Base-by-base conservation (phyloP, 2,329 filamentous ascomycete genomes). In the Penicillium sp. region DNA sequence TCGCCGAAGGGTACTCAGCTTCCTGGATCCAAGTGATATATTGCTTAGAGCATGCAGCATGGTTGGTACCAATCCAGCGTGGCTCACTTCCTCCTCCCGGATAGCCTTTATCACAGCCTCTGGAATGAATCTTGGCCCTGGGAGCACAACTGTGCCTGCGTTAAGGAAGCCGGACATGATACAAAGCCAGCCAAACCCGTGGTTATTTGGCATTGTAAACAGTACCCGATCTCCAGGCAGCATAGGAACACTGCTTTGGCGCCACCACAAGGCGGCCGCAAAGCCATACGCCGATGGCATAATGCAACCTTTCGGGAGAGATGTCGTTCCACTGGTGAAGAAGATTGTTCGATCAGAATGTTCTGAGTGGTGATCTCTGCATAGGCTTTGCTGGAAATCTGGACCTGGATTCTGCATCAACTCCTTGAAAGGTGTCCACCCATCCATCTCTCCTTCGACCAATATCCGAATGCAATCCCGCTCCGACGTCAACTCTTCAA, bases 271-370 rank as follows among this genome's bases (percentile, higher is more conserved):
- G 25, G 55, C 58, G 25, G 45, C 51, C 12, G 53, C 41, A 39
- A 54, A 54, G 2, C 31, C 46, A 47, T 56, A 54, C 5, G 56
- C 50, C 7, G 52, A 54, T 29, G 52, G 52, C 45, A 61, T 40
- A 27, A 59, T 29, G 34, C 60, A 62, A 3, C 55, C 60, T 31
- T 61, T 61, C 0, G 59, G 59, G 16, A 61, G 55, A 29, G 55
- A 58, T 21, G 57, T 60, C 5, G 57, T 61, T n/a, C 59, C 59
- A 54, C 59, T 61, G 5, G 59, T 60, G 50, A 61, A 61, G 27
- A 61, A 57, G 13, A 61, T 39, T 13, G 59, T 23, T 25, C 6
- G 25, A 23, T 59, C 54, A 0, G 38, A 35, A 34, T 10, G 5
- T 16, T 54, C 34, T 21, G 42, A 41, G 29, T 53, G 25, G 2